Evolutionary conservation across 2,329 filamentous ascomycete genomes (phyloP), one percentile per base, ranked within the genome.

Genomic region (Shiraia sp.): DNA sequence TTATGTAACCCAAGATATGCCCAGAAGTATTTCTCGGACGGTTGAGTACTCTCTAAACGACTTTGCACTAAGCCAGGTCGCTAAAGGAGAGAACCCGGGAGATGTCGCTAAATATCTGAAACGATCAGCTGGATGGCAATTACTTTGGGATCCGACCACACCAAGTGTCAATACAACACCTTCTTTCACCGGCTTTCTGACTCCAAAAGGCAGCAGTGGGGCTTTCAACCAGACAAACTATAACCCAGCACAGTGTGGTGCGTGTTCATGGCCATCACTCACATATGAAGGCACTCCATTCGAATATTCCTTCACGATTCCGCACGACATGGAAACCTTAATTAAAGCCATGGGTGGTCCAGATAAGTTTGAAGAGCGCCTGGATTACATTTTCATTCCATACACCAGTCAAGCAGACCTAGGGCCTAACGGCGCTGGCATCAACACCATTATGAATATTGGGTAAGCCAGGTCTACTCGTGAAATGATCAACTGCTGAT

Each of bases 391-490:
- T 12, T 70, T 71, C 52, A 23, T 54, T 6, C 63, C 66, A 2
- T 53, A 58, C 27, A 65, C 55, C 6, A 59, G 59, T 8, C 59
- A 71, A 40, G 53, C 63, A 15, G 54, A 64, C 16, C 55, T 68
- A 0, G 65, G 64, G 5, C 60, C 54, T 1, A 71, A 71, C 32
- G 66, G 66, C 3, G 61, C 61, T 0, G 66, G 64, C 2, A 71
- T 68, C 36, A 66, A 55, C 5, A 77, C 86, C 14, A 85, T 85
- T 61, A 83, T 54, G 52, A 55, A 55, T 25, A 55, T 55, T n/a
- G 52, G 52, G 29, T 48, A 27, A 25, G 16, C 2, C n/a, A n/a
- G n/a, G n/a, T n/a, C 8, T 3, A 10, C 10, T 10, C 19, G 8
- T 22, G 4, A 22, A n/a, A 15, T n/a, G 12, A 7, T 19, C 30